A percentile compares a stretch with the other conserved stretches of the same genome.
Conservation (phyloP, 805 yeast genomes). For the Candida michaelii region DNA sequence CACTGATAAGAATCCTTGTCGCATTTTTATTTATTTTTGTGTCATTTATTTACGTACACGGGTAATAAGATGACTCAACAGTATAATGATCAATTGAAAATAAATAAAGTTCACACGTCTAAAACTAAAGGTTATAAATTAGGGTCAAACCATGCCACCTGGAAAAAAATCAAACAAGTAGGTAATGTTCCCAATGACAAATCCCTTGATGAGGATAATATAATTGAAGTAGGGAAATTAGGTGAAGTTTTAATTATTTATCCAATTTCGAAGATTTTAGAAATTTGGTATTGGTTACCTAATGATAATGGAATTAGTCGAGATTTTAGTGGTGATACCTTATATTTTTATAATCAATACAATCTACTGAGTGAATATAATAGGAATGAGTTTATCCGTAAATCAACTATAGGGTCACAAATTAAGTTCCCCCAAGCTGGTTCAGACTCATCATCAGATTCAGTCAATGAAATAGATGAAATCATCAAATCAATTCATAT, state of each 20-base stretch:
- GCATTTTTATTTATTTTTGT: slow-evolving; percentile 7
- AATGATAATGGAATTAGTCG: slow-evolving; percentile 9
- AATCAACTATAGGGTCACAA: background rate
- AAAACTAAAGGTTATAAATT: slow-evolving; percentile 37
- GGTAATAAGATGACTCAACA: slow-evolving; percentile 5
- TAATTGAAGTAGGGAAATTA: slow-evolving; percentile 27
- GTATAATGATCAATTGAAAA: slow-evolving; percentile 21
- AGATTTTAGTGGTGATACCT: slow-evolving; percentile 25
- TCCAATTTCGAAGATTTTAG: slow-evolving; percentile 19
- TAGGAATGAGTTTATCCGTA: background rate
- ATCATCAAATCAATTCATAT: slow-evolving; percentile 11
- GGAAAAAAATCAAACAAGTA: slow-evolving; percentile 41
- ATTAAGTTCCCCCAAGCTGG: background rate
- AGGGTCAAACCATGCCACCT: slow-evolving; percentile 42
- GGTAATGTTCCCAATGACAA: slow-evolving; percentile 15
- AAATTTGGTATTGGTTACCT: slow-evolving; percentile 38
- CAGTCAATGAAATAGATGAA: background rate
- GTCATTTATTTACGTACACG: slow-evolving; percentile 1
- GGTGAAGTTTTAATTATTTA: slow-evolving; percentile 35
- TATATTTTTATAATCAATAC: slow-evolving; percentile 20
- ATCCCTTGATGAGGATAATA: slow-evolving; percentile 7
- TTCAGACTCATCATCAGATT: too few species aligned
- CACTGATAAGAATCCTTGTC: slow-evolving; percentile 5
- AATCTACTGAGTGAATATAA: slow-evolving; percentile 1
- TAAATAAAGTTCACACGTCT: slow-evolving; percentile 25